Evolutionary conservation across 805 yeast species (phyloP).

Genomic region (Hanseniaspora thailandica): DNA sequence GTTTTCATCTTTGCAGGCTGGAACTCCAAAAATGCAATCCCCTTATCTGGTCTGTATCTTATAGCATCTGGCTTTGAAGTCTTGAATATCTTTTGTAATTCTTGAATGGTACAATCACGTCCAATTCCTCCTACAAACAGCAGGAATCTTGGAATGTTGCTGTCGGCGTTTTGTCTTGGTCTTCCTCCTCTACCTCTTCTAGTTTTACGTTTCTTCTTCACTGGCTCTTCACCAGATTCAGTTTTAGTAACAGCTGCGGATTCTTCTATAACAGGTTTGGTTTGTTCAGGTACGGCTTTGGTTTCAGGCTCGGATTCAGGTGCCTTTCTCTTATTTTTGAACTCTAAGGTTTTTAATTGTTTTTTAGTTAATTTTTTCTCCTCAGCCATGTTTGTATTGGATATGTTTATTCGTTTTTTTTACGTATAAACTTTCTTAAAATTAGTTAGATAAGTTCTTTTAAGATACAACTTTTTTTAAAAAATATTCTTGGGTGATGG

Average conservation of each 20-base stretch:
- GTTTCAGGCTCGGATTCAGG: conserved; percentile 22
- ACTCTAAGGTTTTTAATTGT: conserved; percentile 29
- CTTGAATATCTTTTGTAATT: conserved; percentile 60
- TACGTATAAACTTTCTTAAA: no score
- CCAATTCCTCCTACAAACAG: conserved; percentile 88
- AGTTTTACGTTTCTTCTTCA: conserved; percentile 57
- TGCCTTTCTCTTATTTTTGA: conserved; percentile 23
- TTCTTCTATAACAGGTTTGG: no score
- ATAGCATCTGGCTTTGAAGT: conserved; percentile 60
- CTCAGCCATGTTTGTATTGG: conserved; percentile 19
- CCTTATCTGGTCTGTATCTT: conserved; percentile 72
- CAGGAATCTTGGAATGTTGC: conserved; percentile 48
- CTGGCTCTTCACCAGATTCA: conserved; percentile 28
- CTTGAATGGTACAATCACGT: conserved; percentile 50
- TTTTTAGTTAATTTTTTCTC: conserved; percentile 28
- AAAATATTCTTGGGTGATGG: no score
- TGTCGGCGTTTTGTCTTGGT: conserved; percentile 33
- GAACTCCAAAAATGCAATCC: conserved; percentile 86
- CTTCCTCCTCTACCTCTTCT: conserved; percentile 66
- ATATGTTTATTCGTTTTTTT: no score
- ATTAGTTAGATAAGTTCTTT: no score
- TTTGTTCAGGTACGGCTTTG: conserved; percentile 19
- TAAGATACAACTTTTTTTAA: no score
- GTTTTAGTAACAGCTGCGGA: conserved; percentile 5
- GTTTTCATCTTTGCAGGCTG: conserved; percentile 32